Conservation (phyloP, 2,329 filamentous ascomycete genomes). For the Calonectria fujianensis region DNA sequence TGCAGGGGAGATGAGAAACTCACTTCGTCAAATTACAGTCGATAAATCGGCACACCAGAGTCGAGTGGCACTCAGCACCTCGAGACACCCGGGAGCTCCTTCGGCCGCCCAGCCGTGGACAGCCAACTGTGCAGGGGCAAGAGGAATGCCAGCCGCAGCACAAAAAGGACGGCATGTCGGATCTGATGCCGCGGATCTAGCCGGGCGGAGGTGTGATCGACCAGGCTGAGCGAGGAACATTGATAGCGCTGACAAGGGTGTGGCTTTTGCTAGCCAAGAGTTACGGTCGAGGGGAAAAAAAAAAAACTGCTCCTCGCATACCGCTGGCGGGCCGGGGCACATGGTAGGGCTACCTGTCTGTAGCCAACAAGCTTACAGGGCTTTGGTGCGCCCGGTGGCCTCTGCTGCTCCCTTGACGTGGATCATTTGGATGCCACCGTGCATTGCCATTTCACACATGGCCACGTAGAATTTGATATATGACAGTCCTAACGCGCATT, state of each 20-base stretch:
- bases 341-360: slow-evolving; percentile 34
- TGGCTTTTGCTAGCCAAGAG: slow-evolving; percentile 39
- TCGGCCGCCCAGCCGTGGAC: slow-evolving; percentile 16
- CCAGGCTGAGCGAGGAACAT: slow-evolving; percentile 43
- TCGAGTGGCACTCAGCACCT: slow-evolving; percentile 3
- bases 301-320: slow-evolving; percentile 44
- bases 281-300: slow-evolving; percentile 1
- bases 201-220: slow-evolving; percentile 49
- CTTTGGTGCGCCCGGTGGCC: slow-evolving; percentile 4
- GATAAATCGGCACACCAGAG: slow-evolving; percentile 9
- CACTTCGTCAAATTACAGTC: slow-evolving; percentile 23
- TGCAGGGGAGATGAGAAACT: slow-evolving; percentile 22
- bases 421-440: slow-evolving; percentile 21
- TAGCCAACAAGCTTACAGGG: slow-evolving; percentile 15
- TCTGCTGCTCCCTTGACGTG: slow-evolving; percentile 14
- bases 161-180: slow-evolving; percentile 37
- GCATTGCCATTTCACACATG: slow-evolving; percentile 11
- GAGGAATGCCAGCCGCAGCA: slow-evolving; percentile 41
- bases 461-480: slow-evolving; percentile 16
- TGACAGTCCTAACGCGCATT: slow-evolving; percentile 3
- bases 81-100: background rate
- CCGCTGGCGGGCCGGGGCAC: slow-evolving; percentile 38
- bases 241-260: slow-evolving; percentile 47
- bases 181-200: slow-evolving; percentile 51
- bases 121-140: slow-evolving; percentile 24